Base-by-base conservation (phyloP, 768 basidiomycete genomes). In the Piloderma croceum region DNA sequence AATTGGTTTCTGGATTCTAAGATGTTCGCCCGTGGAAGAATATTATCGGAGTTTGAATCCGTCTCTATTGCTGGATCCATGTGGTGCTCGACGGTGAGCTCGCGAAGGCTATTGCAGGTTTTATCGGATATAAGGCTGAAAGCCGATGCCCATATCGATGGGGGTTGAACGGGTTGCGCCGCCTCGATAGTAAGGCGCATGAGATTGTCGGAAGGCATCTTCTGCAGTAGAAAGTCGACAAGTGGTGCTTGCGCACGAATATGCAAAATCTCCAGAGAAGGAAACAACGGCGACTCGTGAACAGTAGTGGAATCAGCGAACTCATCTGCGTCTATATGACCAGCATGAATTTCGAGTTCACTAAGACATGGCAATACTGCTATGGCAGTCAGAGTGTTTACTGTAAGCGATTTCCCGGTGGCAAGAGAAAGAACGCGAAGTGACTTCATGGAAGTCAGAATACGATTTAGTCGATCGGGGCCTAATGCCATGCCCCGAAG, bases 321-420 rank as follows among this genome's bases (percentile, higher is more conserved):
- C 17, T 45, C 45, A 3, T 42, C 50, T 7, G 45, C 29, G 27
- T 48, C 48, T 18, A 52, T 34, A 21, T 48, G 44, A 15, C 40
- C 42, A 7, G 57, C 53, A 38, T 56, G 51, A 1, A 54, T 36
- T 7, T 36, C 23, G 22, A 60, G 42, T 18, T 42, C 33, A 24
- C 45, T 38, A 11, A 60, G 48, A 17, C 20, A 6, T 3, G 48
- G 47, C 20, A 58, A 44, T 1, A 39, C 21, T 22, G 51, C 45
- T 15, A 58, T 29, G 1, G 49, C 38, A 5, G 44, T 45, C 23
- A 60, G 44, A 2, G 47, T 48, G 10, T 41, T 36, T n/a, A 41
- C 39, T 11, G 46, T 17, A 36, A 46, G 42, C 10, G 44, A 40
- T 7, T 22, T 39, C 6, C 49, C 49, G 22, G 45, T 42, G 20